phyloP scores from a whole-genome alignment of 2,329 filamentous ascomycete genomes.

The Colletotrichum cuscutae region DNA sequence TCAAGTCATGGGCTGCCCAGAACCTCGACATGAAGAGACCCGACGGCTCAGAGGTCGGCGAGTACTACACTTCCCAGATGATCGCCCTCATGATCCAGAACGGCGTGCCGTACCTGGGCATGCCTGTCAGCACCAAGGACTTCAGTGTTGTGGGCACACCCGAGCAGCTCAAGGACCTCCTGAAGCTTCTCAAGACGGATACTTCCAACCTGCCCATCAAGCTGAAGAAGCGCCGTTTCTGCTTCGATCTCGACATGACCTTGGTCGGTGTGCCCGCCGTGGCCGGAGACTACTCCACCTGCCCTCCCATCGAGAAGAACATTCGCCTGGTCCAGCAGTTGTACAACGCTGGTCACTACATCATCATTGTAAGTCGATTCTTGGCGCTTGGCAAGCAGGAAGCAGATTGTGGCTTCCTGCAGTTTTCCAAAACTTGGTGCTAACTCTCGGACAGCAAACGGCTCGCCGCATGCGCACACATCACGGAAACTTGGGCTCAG shows the following conservation, averaged over 20 bases:
- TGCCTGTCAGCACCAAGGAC: conserved; percentile 38
- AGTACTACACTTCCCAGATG: conserved; percentile 43
- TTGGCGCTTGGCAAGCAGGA: conserved; percentile 16
- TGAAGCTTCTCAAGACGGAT: conserved; percentile 39
- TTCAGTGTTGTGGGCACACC: conserved; percentile 43
- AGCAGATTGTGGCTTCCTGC: background rate
- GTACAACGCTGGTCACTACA: conserved; percentile 43
- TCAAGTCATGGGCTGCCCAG: conserved; percentile 39
- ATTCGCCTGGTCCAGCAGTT: conserved; percentile 43
- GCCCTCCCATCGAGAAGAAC: conserved; percentile 43
- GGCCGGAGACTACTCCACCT: conserved; percentile 43
- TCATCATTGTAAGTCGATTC: conserved; percentile 41
- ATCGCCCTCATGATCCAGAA: conserved; percentile 40
- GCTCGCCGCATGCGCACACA: conserved; percentile 43
- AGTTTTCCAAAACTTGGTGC: background rate
- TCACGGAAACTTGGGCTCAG: conserved; percentile 41
- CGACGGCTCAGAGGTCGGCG: conserved; percentile 39
- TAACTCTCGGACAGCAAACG: conserved; percentile 37
- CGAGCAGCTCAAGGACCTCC: conserved; percentile 41
- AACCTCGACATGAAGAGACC: conserved; percentile 38
- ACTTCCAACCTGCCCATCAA: conserved; percentile 36
- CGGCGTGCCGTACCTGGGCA: conserved; percentile 40
- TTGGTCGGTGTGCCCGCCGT: conserved; percentile 42
- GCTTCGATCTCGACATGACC: conserved; percentile 45
- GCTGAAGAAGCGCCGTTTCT: conserved; percentile 43